A percentile compares a stretch with the other conserved stretches of the same genome.
These are phyloP conservation scores for Neonectria faginata DNA, from an alignment of 2,329 filamentous ascomycete genomes.

Conservation along the genomic window DNA sequence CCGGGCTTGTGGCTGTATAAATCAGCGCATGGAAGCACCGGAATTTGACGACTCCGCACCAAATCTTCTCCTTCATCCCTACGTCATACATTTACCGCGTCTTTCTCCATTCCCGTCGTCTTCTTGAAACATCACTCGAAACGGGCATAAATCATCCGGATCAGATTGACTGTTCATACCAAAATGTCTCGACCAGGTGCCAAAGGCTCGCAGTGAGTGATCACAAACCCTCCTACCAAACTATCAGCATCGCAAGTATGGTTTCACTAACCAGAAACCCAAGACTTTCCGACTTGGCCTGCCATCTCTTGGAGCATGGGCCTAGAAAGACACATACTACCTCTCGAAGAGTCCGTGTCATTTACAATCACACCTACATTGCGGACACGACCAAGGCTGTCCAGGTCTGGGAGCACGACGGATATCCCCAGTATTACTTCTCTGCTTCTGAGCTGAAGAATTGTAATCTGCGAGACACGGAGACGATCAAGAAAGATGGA, in stretches of 20 bases:
- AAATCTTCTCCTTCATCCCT: no score
- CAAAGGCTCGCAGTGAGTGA: not conserved
- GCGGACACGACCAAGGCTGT: constrained; percentile 1
- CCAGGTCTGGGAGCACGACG: constrained; percentile 49
- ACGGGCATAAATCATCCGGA: no score
- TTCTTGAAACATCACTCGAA: no score
- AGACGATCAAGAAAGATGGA: constrained; percentile 43
- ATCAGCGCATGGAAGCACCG: not conserved
- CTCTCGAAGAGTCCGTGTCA: not conserved
- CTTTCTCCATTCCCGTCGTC: no score
- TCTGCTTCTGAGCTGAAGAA: constrained; percentile 47
- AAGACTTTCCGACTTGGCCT: constrained; percentile 3
- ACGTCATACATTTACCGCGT: no score
- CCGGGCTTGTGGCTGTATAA: not conserved
- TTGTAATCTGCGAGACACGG: constrained; percentile 44
- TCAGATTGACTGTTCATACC: no score
- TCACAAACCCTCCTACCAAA: not conserved
- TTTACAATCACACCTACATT: constrained; percentile 12
- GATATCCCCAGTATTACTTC: constrained; percentile 61
- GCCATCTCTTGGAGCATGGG: constrained; percentile 1
- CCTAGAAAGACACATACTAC: constrained; percentile 6
- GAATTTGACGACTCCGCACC: not conserved
- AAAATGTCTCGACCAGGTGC: not conserved
- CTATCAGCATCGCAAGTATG: not conserved
- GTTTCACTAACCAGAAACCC: not conserved